A percentile compares a stretch with the other conserved stretches of the same genome.
These are phyloP conservation scores for Grifola frondosa DNA, from an alignment of 1,284 basidiomycete genomes.

Conservation along the genomic window DNA sequence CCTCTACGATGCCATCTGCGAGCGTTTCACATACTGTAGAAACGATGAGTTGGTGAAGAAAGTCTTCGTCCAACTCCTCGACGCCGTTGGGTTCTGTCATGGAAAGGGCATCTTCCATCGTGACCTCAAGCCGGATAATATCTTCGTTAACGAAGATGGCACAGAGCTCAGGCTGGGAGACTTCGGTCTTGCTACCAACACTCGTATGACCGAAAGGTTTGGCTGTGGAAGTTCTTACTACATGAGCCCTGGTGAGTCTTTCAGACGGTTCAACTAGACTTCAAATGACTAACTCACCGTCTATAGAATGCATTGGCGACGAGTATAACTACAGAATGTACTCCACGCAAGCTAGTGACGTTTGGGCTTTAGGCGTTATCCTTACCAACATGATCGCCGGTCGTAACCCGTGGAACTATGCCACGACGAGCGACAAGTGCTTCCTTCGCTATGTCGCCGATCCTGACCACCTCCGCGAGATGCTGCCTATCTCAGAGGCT, in stretches of 20 bases:
- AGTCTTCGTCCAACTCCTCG: conserved; percentile 61
- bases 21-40: conserved; percentile 45
- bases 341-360: conserved; percentile 22
- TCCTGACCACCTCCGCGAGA: conserved; percentile 63
- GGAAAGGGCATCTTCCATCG: conserved; percentile 61
- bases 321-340: conserved; percentile 23
- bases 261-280: too few relatives aligned
- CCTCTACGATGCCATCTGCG: conserved; percentile 60
- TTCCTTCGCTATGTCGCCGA: conserved; percentile 71
- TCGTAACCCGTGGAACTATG: conserved; percentile 86
- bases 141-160: conserved; percentile 50
- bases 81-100: conserved; percentile 63
- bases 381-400: conserved; percentile 78
- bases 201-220: conserved; percentile 48
- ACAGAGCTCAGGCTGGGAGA: conserved; percentile 55
- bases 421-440: conserved; percentile 68
- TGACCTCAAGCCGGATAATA: conserved; percentile 75
- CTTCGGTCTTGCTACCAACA: conserved; percentile 65
- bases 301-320: conserved; percentile 28
- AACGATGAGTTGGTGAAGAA: conserved; percentile 48
- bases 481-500: conserved; percentile 67
- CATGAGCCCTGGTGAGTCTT: conserved; percentile 51
- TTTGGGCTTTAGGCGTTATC: conserved; percentile 34
- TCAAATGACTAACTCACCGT: background rate
- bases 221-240: conserved; percentile 53